Percentiles rank a stretch among this genome's conserved stretches.
These are phyloP conservation scores for Coemansia sp. DNA, from an alignment of 192 early-diverging fungal genomes.

Conservation along the genomic window DNA sequence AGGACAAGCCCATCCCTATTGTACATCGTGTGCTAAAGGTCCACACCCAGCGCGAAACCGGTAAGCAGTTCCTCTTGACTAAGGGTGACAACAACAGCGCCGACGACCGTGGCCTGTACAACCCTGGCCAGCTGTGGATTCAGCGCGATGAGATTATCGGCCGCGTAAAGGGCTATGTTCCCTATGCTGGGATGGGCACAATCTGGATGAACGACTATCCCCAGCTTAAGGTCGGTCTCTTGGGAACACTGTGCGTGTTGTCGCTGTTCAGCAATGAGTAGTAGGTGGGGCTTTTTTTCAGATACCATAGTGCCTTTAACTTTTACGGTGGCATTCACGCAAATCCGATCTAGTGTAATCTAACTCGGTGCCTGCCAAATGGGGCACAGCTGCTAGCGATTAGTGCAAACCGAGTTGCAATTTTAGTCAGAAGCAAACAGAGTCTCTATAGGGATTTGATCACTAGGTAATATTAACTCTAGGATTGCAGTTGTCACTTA, in stretches of 20 bases:
- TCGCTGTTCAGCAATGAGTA: slow-evolving; percentile 70
- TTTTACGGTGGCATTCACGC: no score
- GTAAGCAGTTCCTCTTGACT: slow-evolving; percentile 83
- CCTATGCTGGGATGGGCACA: slow-evolving; percentile 93
- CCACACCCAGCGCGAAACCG: slow-evolving; percentile 75
- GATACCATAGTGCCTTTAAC: background rate
- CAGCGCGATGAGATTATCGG: slow-evolving; percentile 86
- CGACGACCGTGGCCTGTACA: slow-evolving; percentile 91
- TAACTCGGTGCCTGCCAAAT: no score
- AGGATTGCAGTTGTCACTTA: no score
- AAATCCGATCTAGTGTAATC: no score
- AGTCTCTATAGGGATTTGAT: background rate
- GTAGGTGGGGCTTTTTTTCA: background rate
- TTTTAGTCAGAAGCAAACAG: background rate
- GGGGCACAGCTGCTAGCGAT: no score
- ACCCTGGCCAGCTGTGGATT: slow-evolving; percentile 86
- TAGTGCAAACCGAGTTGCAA: no score
- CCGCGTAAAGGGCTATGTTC: slow-evolving; percentile 83
- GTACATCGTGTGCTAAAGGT: slow-evolving; percentile 94
- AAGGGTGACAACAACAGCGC: slow-evolving; percentile 95
- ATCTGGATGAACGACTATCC: slow-evolving; percentile 97
- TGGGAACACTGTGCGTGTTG: slow-evolving; percentile 73
- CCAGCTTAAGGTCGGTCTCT: slow-evolving; percentile 79
- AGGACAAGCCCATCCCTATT: slow-evolving; percentile 88
- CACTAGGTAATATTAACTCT: background rate